Evolutionary conservation across 805 yeast species (phyloP).

Genomic region (Priceomyces castillae): DNA sequence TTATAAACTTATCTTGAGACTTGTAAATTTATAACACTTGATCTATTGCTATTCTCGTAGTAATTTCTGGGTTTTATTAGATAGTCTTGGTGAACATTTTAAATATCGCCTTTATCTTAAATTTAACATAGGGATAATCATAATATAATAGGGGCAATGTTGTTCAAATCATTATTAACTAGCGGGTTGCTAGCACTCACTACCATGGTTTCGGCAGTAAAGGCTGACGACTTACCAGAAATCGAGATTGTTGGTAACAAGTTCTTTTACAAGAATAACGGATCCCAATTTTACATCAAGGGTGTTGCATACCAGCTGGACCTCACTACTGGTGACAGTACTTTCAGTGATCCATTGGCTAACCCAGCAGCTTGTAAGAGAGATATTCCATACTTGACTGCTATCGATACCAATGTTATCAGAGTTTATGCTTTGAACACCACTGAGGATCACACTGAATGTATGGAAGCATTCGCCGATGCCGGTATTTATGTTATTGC

Average conservation of each 20-base stretch:
- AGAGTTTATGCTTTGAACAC: constrained; percentile 44
- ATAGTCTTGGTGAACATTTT: not conserved
- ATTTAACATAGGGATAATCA: not conserved
- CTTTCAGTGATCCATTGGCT: constrained; percentile 40
- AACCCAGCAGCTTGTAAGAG: constrained; percentile 41
- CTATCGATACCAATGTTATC: constrained; percentile 40
- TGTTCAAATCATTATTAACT: constrained; percentile 31
- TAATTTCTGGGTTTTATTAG: not conserved
- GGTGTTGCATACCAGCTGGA: constrained; percentile 47
- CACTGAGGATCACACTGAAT: constrained; percentile 35
- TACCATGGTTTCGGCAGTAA: constrained; percentile 12
- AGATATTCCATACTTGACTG: constrained; percentile 38
- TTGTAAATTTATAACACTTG: not conserved
- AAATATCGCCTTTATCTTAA: not conserved
- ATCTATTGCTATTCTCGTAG: not conserved
- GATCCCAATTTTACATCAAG: constrained; percentile 42
- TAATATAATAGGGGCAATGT: constrained; percentile 18
- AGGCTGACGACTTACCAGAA: constrained; percentile 22
- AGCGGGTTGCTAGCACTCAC: constrained; percentile 22
- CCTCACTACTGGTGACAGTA: constrained; percentile 23
- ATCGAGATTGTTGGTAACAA: constrained; percentile 44
- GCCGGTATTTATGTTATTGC: constrained; percentile 46
- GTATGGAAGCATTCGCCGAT: constrained; percentile 43
- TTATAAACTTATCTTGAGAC: not conserved
- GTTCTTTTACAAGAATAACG: constrained; percentile 40